Percentiles rank a stretch among this genome's conserved stretches.
Evolutionary conservation across 176 grass and related monocot genomes (phyloP).

Genomic region (Zizania latifolia): DNA sequence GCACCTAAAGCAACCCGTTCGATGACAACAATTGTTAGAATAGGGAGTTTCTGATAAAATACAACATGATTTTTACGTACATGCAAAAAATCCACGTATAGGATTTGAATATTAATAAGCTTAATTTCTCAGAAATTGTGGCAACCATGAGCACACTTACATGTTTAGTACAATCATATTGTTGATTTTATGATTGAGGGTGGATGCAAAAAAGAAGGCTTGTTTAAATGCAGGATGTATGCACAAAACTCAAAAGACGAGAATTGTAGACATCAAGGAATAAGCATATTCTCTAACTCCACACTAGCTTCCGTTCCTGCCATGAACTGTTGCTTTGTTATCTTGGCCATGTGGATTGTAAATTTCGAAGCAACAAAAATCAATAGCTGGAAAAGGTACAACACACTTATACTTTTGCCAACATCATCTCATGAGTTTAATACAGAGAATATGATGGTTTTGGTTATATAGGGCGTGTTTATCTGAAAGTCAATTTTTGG

Average conservation of each 20-base stretch:
- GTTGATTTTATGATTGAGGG: conserved; percentile 9
- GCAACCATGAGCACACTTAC: too few relatives aligned
- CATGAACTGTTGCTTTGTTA: conserved; percentile 26
- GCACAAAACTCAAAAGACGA: conserved; percentile 65
- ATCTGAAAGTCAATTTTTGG: not conserved
- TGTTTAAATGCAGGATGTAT: not conserved
- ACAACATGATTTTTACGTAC: conserved; percentile 8
- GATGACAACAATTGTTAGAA: conserved; percentile 75
- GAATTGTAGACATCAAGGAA: conserved; percentile 77
- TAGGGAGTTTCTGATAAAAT: conserved; percentile 47
- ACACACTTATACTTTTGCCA: too few relatives aligned
- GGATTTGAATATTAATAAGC: not conserved
- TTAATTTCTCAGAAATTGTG: not conserved
- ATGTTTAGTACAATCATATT: not conserved
- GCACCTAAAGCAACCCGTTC: conserved; percentile 83
- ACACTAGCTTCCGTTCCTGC: conserved; percentile 61
- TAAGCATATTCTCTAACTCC: conserved; percentile 61
- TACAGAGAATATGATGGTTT: not conserved
- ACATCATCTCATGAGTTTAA: not conserved
- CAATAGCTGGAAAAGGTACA: not conserved
- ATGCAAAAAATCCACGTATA: not conserved
- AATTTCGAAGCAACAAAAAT: not conserved
- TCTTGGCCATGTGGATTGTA: not conserved
- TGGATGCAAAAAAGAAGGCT: conserved; percentile 5
- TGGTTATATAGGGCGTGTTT: not conserved